Evolutionary conservation across 352 stramenopile genomes (phyloP), one percentile per base, ranked within the genome.

Genomic region (Pythium rishiriense): DNA sequence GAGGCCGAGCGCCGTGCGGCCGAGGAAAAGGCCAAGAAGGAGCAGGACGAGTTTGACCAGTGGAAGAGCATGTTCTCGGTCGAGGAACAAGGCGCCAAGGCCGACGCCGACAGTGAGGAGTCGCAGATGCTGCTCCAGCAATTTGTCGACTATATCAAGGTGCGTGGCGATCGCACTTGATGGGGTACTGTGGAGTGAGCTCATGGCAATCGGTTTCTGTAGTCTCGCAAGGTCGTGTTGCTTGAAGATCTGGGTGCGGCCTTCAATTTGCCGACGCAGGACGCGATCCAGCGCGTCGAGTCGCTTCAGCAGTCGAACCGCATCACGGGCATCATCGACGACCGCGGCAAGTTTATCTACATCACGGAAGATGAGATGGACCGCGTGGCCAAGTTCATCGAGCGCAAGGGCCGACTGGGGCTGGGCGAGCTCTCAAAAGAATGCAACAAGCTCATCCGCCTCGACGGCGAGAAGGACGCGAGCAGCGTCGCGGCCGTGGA

Each of bases 271-370:
- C 52, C 75, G 48, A 91, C 84, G 17, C 73, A 90, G 56, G 80
- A 88, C 29, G 80, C 81, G 15, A 90, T 90, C 51, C 62, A 86
- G 49, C 82, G 82, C 9, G 71, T 91, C 11, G 73, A 88, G 58
- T 64, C 75, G 17, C 56, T 93, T 15, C 81, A 90, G 49, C 48
- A 65, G 12, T 59, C 66, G 1, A 83, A 85, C 48, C 82, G 81
- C 19, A 72, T 93, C 54, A 87, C 81, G 6, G 85, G 85, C 19
- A 83, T 93, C 29, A 70, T 93, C 29, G 82, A 93, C 47, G 85
- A 93, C 49, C 81, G 83, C 25, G 85, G 85, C 59, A 91, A 91
- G 59, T 91, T 91, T 66, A 91, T 93, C 52, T 88, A 81, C 62
- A 87, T 93, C 53, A 90, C 82, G 0, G 79, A 91, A 41, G 74